phyloP scores from a whole-genome alignment of 2,329 filamentous ascomycete species.

The Ilyonectria sp. region DNA sequence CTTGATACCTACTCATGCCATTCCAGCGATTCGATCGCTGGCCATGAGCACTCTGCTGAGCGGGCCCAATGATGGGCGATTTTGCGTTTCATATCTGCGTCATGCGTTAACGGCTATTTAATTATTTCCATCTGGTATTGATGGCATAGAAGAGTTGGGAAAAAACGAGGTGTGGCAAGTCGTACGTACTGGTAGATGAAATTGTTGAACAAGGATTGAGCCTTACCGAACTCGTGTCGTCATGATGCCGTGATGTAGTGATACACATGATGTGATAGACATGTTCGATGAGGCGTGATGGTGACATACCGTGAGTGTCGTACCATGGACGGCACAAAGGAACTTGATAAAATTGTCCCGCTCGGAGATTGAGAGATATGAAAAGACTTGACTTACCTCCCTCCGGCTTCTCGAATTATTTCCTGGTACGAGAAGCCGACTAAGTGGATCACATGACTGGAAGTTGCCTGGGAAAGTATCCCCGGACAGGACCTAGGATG shows the following conservation, averaged over 20 bases:
- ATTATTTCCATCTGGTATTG: constrained; percentile 40
- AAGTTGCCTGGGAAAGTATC: background rate
- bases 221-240: constrained; percentile 15
- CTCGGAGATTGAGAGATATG: background rate
- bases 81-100: constrained; percentile 45
- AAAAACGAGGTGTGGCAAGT: constrained; percentile 39
- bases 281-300: constrained; percentile 10
- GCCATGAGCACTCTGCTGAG: constrained; percentile 41
- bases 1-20: constrained; percentile 38
- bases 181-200: constrained; percentile 38
- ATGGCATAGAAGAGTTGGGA: constrained; percentile 44
- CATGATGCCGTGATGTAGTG: constrained; percentile 25
- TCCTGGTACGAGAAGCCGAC: background rate
- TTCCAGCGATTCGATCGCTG: constrained; percentile 38
- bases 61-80: constrained; percentile 37
- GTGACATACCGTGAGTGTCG: constrained; percentile 4
- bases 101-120: constrained; percentile 49
- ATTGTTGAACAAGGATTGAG: constrained; percentile 34
- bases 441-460: constrained; percentile 16
- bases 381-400: background rate
- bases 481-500: background rate
- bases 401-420: background rate
- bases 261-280: background rate
- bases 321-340: background rate
- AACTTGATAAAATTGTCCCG: background rate